A percentile compares a stretch with the other conserved stretches of the same genome.
Conservation (phyloP, 169 alveolate species). For the Eimeria sp. region DNA sequence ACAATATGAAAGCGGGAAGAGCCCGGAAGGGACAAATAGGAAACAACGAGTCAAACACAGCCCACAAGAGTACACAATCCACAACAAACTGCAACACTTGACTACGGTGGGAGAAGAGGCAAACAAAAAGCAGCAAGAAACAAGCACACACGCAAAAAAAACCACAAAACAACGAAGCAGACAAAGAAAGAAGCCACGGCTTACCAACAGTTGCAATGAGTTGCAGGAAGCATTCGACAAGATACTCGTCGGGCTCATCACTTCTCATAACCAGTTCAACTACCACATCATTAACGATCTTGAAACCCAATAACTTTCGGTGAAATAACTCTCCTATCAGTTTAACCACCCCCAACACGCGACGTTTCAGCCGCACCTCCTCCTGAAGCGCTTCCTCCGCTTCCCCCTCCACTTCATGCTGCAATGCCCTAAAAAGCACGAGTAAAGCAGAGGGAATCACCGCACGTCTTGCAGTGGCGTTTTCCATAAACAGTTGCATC, state of each 20-base stretch:
- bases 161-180: background rate
- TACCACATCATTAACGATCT: constrained; percentile 93
- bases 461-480: too few relatives aligned
- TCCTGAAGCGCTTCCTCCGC: constrained; percentile 84
- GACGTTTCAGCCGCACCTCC: constrained; percentile 88
- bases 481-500: too few relatives aligned
- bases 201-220: constrained; percentile 92
- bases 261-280: constrained; percentile 91
- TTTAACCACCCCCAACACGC: constrained; percentile 93
- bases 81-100: background rate
- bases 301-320: constrained; percentile 92
- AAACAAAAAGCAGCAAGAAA: too few relatives aligned
- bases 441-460: background rate
- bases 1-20: too few relatives aligned
- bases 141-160: background rate
- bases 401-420: constrained; percentile 80
- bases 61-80: background rate
- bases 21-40: background rate
- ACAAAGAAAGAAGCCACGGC: background rate
- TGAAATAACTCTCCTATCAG: constrained; percentile 95
- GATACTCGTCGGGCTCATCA: constrained; percentile 95
- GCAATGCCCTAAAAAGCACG: constrained; percentile 1
- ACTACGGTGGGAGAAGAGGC: too few relatives aligned
- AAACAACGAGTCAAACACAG: background rate
- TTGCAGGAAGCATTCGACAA: constrained; percentile 94